Evolutionary conservation across 345 rosid genomes (phyloP).

Genomic region (Arabis hirsuta): DNA sequence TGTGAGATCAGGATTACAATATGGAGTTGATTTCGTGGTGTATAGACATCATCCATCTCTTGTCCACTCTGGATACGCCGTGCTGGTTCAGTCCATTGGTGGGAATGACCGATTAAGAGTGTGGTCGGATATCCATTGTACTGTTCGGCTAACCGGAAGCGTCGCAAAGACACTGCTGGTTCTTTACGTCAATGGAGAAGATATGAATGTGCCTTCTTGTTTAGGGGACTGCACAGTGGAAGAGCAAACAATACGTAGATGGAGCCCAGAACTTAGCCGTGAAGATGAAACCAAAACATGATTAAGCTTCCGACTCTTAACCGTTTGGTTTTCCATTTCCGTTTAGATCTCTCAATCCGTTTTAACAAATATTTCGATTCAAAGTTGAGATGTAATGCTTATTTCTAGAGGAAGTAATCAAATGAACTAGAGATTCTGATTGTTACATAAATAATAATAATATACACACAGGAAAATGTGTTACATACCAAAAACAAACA

Average conservation of each 20-base stretch:
- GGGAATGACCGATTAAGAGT: conserved; percentile 3
- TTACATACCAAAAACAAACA: conserved; percentile 21
- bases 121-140: conserved; percentile 35
- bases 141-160: conserved; percentile 62
- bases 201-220: conserved; percentile 40
- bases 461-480: conserved; percentile 21
- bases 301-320: background rate
- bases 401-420: background rate
- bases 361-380: background rate
- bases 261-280: conserved; percentile 64
- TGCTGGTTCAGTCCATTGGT: background rate
- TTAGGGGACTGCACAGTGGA: conserved; percentile 53
- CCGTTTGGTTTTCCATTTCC: too few species aligned
- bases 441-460: conserved; percentile 11
- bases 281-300: conserved; percentile 46
- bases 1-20: conserved; percentile 63
- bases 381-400: conserved; percentile 11
- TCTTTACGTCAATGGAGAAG: conserved; percentile 47
- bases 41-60: conserved; percentile 43
- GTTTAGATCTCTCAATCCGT: background rate
- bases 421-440: background rate
- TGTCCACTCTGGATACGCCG: conserved; percentile 18
- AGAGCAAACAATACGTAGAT: conserved; percentile 60
- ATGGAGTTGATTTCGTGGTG: conserved; percentile 70
- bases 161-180: conserved; percentile 63